Evolutionary conservation across 768 basidiomycete genomes (phyloP).

Genomic region (Filobasidium wieringae): DNA sequence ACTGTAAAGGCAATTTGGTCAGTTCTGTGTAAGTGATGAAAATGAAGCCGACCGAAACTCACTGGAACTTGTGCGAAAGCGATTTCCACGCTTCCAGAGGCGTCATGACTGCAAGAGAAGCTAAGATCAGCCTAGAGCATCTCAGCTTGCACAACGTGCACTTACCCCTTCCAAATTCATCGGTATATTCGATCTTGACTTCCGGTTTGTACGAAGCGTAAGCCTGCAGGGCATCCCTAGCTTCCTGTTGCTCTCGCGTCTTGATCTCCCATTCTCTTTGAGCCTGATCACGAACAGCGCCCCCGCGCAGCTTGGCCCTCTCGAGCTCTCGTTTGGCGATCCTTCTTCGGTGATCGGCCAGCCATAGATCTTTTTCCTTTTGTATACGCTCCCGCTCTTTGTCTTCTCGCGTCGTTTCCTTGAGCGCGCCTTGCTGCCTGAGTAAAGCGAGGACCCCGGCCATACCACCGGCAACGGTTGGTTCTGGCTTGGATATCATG

Average conservation of each 20-base stretch:
- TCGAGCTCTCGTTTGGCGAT: slow-evolving; percentile 72
- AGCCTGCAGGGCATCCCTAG: slow-evolving; percentile 61
- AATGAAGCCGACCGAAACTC: slow-evolving; percentile 11
- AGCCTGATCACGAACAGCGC: slow-evolving; percentile 71
- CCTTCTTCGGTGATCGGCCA: slow-evolving; percentile 67
- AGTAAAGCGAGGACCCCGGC: slow-evolving; percentile 79
- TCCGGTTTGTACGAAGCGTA: slow-evolving; percentile 96
- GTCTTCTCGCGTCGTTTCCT: slow-evolving; percentile 53
- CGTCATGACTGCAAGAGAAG: slow-evolving; percentile 41
- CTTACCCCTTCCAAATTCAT: slow-evolving; percentile 73
- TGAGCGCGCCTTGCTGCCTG: slow-evolving; percentile 79
- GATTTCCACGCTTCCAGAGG: slow-evolving; percentile 99
- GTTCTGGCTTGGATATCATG: slow-evolving; percentile 44
- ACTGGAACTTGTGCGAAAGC: slow-evolving; percentile 89
- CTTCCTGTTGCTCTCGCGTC: slow-evolving; percentile 79
- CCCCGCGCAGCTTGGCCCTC: slow-evolving; percentile 59
- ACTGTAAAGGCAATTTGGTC: slow-evolving; percentile 17
- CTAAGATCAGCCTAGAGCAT: not conserved
- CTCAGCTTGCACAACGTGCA: not conserved
- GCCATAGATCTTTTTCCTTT: slow-evolving; percentile 74
- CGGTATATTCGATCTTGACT: slow-evolving; percentile 88
- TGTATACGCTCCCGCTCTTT: slow-evolving; percentile 69
- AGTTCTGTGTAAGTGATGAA: not conserved
- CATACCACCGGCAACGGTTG: slow-evolving; percentile 71
- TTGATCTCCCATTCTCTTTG: slow-evolving; percentile 91